Evolutionary conservation across 2,329 filamentous ascomycete species (phyloP).

Genomic region (Botrytis squamosa): DNA sequence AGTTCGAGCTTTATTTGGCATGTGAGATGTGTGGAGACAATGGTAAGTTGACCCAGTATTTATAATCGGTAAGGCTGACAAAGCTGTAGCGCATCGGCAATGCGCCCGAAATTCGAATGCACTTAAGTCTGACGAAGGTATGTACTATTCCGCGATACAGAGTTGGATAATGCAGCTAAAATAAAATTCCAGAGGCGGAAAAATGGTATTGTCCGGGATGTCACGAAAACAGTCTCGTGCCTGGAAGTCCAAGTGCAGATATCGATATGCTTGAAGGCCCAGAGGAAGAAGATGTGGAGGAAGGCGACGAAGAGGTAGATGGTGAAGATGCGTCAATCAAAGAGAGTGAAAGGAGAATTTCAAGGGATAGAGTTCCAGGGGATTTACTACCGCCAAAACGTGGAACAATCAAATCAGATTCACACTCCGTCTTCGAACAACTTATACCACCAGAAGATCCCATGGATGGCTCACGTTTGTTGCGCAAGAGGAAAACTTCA

Average conservation of each 20-base stretch:
- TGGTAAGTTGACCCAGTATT: slow-evolving; percentile 56
- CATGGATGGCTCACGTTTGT: slow-evolving; percentile 71
- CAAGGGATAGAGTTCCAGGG: slow-evolving; percentile 64
- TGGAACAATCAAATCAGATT: slow-evolving; percentile 63
- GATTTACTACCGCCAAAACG: slow-evolving; percentile 70
- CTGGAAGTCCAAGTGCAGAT: slow-evolving; percentile 35
- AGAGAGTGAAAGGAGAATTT: slow-evolving; percentile 50
- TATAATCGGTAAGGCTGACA: slow-evolving; percentile 42
- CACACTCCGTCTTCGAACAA: slow-evolving; percentile 75
- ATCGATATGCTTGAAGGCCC: slow-evolving; percentile 18
- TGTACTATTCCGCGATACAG: slow-evolving; percentile 20
- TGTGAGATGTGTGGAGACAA: slow-evolving; percentile 79
- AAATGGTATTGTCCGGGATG: slow-evolving; percentile 61
- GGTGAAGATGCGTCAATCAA: slow-evolving; percentile 26
- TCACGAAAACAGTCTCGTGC: slow-evolving; percentile 48
- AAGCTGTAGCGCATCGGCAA: slow-evolving; percentile 77
- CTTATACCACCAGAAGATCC: slow-evolving; percentile 70
- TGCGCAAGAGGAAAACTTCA: slow-evolving; percentile 83
- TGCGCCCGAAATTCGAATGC: slow-evolving; percentile 74
- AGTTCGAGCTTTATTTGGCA: slow-evolving; percentile 75
- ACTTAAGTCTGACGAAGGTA: slow-evolving; percentile 63
- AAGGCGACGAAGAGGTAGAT: slow-evolving; percentile 16
- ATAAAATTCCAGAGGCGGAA: slow-evolving; percentile 47
- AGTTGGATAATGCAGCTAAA: slow-evolving; percentile 6
- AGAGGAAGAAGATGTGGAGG: slow-evolving; percentile 21